Evolutionary conservation across 2,329 filamentous ascomycete species (phyloP), one percentile per base, ranked within the genome.

Genomic region (Microcyclosporella mali): DNA sequence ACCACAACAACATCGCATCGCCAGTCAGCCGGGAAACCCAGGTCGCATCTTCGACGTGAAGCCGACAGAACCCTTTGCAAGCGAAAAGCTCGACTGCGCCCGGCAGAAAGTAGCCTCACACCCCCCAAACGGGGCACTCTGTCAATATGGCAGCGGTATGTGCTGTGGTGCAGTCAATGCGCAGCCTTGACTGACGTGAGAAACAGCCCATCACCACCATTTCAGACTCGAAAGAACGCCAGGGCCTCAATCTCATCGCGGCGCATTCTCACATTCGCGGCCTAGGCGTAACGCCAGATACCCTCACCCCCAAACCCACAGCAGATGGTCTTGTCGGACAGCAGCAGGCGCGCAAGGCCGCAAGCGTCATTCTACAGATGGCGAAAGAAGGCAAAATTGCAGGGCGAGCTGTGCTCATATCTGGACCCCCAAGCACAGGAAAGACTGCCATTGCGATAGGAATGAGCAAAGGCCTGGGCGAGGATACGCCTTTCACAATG

Each of bases 391-490:
- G 90, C 61, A 97, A 95, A 74, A 97, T 98, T 70, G 92, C 92
- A 46, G 92, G 92, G 40, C 82, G 90, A 60, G 92, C 92, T 27
- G 86, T 95, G 25, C 73, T 98, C 57, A 95, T 98, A 59, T 90
- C 92, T 37, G 92, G 92, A 0, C 92, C 92, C 47, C 92, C 92
- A 3, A 90, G 92, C 69, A 98, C 92, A 40, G 92, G 92, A 61
- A 98, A 98, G 73, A 98, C 92, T 1, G 92, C 92, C 36, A 94
- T 98, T 57, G 92, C 92, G 39, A 97, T 95, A 85, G 92, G 89
- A 37, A 95, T 98, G 89, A 85, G 92, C 29, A 92, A 98, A 66
- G 94, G 89, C 21, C 79, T 98, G 40, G 92, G 53, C 34, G 70
- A 88, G 37, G 92, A 98, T 65, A 89, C 95, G 2, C 92, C 92